Percentiles rank a stretch among this genome's conserved stretches.
These are phyloP conservation scores for Carex kokanica DNA, from an alignment of 176 grass and related monocot species.

Conservation along the genomic window DNA sequence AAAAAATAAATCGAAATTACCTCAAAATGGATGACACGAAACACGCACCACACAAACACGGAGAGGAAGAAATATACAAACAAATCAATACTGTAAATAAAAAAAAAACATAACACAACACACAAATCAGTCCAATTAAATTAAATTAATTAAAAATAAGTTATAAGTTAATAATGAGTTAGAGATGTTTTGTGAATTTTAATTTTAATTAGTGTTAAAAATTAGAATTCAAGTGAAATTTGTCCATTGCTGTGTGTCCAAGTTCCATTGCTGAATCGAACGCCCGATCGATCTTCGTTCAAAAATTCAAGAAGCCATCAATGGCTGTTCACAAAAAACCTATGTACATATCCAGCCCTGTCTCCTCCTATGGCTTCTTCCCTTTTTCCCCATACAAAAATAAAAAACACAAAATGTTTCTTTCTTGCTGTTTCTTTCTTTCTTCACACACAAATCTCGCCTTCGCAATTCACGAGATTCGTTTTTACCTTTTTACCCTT, in stretches of 20 bases:
- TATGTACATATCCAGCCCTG: slow-evolving; percentile 25
- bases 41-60: not conserved
- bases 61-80: not conserved
- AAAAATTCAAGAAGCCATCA: slow-evolving; percentile 19
- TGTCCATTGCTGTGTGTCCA: not conserved
- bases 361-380: not conserved
- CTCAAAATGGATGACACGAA: slow-evolving; percentile 3
- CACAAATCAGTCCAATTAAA: slow-evolving; percentile 14
- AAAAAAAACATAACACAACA: slow-evolving; percentile 11
- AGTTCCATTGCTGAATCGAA: not conserved
- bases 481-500: slow-evolving; percentile 20
- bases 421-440: not conserved
- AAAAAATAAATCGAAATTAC: not conserved
- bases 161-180: not conserved
- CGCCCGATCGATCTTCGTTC: slow-evolving; percentile 17
- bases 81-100: not conserved
- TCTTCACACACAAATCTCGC: not conserved
- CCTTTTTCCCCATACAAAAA: not conserved
- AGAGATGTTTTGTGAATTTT: not conserved
- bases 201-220: not conserved
- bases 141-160: not conserved
- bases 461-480: not conserved
- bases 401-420: not conserved
- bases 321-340: slow-evolving; percentile 25
- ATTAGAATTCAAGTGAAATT: not conserved